Evolutionary conservation across 2,329 filamentous ascomycete species (phyloP), one percentile per base, ranked within the genome.

Genomic region (Ophiocordyceps camponoti-rufipedis): DNA sequence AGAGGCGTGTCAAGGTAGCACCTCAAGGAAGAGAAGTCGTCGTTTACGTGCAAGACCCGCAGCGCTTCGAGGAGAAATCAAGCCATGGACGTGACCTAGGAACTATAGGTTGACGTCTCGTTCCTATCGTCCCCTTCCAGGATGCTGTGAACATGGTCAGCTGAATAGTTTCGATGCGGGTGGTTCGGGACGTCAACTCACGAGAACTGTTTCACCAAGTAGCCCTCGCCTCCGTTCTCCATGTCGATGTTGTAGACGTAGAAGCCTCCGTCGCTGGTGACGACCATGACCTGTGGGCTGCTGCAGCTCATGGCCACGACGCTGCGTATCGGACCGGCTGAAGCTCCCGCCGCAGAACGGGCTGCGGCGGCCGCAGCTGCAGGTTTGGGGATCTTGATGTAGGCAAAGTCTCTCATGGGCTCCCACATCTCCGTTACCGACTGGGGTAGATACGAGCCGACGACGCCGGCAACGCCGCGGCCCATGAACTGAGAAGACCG

Each of bases 401-500:
- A 96, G 1, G 91, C 91, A 64, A 98, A 98, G 62, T 98, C 91
- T 46, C 91, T 77, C 48, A 82, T 70, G 0, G 91, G 91, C 56
- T 98, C 91, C 88, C 88, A 96, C 73, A 96, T 95, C 63, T 96
- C 89, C 1, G 89, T 89, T 5, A 98, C 87, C 1, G 88, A 89
- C 56, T 84, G 84, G 0, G 91, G 91, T 2, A 98, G 69, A 59
- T 98, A 98, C 0, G 85, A 87, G 5, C 88, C 88, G 31, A 95
- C 82, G 8, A 86, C 86, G 5, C 85, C 85, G 16, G 85, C 89
- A 48, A 98, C 82, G 23, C 82, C 84, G 50, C 84, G 87, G 38
- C 87, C 84, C 61, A 96, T 89, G 47, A 89, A 85, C 58, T 96
- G 88, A 5, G 89, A 96, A 5, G 91, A 95, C 28, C 89, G 79